These are phyloP conservation scores for Moringa oleifera DNA, from an alignment of 345 rosid genomes.

Conservation along the genomic window DNA sequence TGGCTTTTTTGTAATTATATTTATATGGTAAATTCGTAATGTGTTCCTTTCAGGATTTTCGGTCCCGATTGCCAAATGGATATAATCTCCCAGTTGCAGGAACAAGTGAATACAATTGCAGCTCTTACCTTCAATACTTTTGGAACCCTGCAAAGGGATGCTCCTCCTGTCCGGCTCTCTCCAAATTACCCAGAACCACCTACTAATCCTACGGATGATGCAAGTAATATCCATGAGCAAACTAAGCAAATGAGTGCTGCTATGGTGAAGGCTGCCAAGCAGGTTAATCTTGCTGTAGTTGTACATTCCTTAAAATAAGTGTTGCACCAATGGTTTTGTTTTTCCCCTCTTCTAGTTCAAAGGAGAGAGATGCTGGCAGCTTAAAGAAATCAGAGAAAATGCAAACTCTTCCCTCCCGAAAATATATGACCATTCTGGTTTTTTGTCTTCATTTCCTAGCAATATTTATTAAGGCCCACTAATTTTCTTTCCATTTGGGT, in stretches of 20 bases:
- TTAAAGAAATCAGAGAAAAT: too few species aligned
- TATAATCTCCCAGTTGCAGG: constrained; percentile 90
- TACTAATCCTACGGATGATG: constrained; percentile 46
- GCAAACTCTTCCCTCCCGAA: too few species aligned
- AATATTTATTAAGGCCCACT: too few species aligned
- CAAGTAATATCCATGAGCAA: constrained; percentile 50
- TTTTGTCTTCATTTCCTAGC: too few species aligned
- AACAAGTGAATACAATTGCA: constrained; percentile 73
- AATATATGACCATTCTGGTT: too few species aligned
- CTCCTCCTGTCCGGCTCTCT: constrained; percentile 76
- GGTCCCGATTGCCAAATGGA: constrained; percentile 41
- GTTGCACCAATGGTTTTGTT: too few species aligned
- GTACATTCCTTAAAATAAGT: too few species aligned
- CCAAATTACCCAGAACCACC: constrained; percentile 81
- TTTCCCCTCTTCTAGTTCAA: background rate
- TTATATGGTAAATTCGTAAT: too few species aligned
- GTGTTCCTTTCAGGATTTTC: background rate
- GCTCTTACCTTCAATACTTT: constrained; percentile 74
- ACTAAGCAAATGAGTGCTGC: constrained; percentile 77
- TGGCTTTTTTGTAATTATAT: too few species aligned
- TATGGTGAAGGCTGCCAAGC: constrained; percentile 90
- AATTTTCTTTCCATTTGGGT: too few species aligned
- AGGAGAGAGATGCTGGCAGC: too few species aligned
- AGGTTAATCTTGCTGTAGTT: constrained; percentile 30
- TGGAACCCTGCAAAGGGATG: constrained; percentile 78